These are phyloP conservation scores for Talaromyces sp. DNA, from an alignment of 2,329 filamentous ascomycete genomes.

Conservation along the genomic window DNA sequence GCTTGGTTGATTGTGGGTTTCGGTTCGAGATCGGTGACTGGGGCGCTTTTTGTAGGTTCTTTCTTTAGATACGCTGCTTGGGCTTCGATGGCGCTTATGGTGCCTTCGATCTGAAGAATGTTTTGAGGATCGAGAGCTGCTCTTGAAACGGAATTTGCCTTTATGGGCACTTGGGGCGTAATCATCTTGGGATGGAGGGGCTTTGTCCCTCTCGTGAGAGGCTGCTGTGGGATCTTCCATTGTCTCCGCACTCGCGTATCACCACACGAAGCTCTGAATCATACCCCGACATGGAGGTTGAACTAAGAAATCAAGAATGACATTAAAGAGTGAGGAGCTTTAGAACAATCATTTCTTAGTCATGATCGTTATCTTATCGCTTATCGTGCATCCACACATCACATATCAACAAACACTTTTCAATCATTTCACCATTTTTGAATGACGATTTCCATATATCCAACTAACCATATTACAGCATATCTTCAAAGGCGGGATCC, in stretches of 20 bases:
- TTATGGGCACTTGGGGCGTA: conserved; percentile 10
- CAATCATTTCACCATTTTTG: too few relatives aligned
- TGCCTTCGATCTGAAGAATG: conserved; percentile 15
- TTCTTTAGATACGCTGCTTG: neutral
- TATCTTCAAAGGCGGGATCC: conserved; percentile 5
- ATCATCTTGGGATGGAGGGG: conserved; percentile 4
- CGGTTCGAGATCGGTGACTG: conserved; percentile 1
- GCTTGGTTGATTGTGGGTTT: neutral
- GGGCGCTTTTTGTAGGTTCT: neutral
- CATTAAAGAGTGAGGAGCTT: neutral
- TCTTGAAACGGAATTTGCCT: conserved; percentile 25
- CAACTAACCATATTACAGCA: too few relatives aligned
- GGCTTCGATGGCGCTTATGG: conserved; percentile 29
- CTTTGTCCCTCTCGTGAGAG: neutral
- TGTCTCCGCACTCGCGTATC: neutral
- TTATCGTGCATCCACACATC: neutral
- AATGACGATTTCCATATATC: neutral
- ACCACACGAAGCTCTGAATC: neutral
- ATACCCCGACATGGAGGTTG: neutral
- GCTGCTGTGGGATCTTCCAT: neutral
- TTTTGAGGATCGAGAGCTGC: conserved; percentile 14
- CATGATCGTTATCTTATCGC: neutral
- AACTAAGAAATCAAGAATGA: neutral
- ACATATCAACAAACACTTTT: too few relatives aligned
- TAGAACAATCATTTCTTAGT: conserved; percentile 1